Evolutionary conservation across 768 basidiomycete species (phyloP), one percentile per base, ranked within the genome.

Genomic region (Myochromella boudieri): DNA sequence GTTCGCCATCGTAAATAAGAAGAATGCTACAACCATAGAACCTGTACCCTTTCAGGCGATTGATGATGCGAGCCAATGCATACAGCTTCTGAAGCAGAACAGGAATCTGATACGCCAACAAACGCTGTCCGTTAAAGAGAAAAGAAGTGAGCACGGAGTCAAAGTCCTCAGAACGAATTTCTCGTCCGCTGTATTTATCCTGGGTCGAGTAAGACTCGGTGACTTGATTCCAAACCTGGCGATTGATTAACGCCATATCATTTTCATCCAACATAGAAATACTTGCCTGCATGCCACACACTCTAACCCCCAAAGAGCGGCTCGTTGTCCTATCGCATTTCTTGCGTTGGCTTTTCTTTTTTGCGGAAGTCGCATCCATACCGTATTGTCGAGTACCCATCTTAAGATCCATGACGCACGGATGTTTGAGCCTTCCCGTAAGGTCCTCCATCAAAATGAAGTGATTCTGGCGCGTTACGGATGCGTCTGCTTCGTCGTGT

Each of bases 381-480:
- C 97, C 97, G 67, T 98, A 97, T 69, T 99, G 97, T 26, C 97
- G 77, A 24, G 95, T 97, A n/a, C 97, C 97, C 97, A 98, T 98
- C 75, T 99, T 99, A 58, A 99, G 73, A 67, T 99, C 97, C 59
- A 98, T 81, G 32, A 99, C 95, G 60, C 97, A 99, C 7, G 97
- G 91, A 40, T 79, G 81, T 67, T 89, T 95, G 60, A 97, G 67
- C 26, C 88, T 75, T 20, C 97, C 97, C 2, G 97, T 99, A 38
- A 99, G 72, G 61, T 99, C 97, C 67, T 99, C 97, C 94, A 99
- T 97, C 56, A 98, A 78, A 58, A 99, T 97, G 62, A 98, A 99
- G 63, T 97, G 89, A 61, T 97, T 94, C 66, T 97, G 95, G 10
- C 95, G 83, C 6, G 92, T 84, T 37, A 87, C 70, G 37, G 74